These are phyloP conservation scores for Saxispiralis lemnorum DNA, from an alignment of 495 filamentous ascomycete species.

Conservation along the genomic window DNA sequence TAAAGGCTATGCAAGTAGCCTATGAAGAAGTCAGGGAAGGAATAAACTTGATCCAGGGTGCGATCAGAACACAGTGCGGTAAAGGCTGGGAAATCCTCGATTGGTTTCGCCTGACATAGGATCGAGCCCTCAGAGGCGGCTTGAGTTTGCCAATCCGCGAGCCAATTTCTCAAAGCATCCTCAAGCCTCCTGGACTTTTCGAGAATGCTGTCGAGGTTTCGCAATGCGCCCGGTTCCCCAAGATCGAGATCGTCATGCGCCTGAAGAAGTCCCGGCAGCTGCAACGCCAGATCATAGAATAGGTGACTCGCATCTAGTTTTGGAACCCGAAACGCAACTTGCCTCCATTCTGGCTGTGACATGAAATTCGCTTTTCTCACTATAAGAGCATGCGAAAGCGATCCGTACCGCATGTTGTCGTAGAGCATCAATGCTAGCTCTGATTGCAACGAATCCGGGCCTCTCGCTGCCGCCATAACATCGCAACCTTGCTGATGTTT, in stretches of 20 bases:
- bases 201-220: constrained; percentile 4
- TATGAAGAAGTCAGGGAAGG: constrained; percentile 8
- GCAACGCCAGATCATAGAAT: constrained; percentile 11
- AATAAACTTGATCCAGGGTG: constrained; percentile 8
- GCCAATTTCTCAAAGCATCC: constrained; percentile 4
- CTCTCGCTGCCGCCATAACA: constrained; percentile 7
- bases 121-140: not conserved
- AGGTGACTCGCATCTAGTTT: constrained; percentile 3
- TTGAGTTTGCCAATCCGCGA: constrained; percentile 7
- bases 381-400: constrained; percentile 9
- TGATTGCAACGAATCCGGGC: constrained; percentile 4
- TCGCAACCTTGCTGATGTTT: constrained; percentile 8
- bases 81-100: constrained; percentile 12
- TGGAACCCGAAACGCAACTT: constrained; percentile 4
- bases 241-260: constrained; percentile 3
- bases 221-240: not conserved
- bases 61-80: constrained; percentile 3
- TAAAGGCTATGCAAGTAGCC: constrained; percentile 13
- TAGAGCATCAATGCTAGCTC: constrained; percentile 9
- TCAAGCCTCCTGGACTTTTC: constrained; percentile 2
- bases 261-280: constrained; percentile 10
- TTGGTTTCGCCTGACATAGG: constrained; percentile 1
- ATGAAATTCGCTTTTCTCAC: constrained; percentile 8
- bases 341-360: constrained; percentile 7
- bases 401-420: constrained; percentile 8